Conservation (phyloP, 129 eudicot species). For the Pseudognaphalium luteoalbum region DNA sequence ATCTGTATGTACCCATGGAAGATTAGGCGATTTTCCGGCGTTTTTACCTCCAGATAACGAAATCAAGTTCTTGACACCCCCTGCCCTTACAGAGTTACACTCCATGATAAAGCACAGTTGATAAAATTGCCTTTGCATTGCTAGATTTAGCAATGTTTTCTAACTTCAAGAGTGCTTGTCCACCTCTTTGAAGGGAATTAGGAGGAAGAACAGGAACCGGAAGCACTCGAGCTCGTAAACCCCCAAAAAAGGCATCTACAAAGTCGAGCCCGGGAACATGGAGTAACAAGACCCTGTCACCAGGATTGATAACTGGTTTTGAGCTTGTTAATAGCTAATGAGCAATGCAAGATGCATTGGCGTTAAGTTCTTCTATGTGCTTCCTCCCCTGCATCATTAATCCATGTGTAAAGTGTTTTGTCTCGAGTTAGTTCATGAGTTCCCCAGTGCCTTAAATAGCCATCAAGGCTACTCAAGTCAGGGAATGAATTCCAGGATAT, state of each 20-base stretch:
- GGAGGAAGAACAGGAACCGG: constrained; percentile 91
- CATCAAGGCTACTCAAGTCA: constrained; percentile 63
- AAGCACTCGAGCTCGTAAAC: constrained; percentile 69
- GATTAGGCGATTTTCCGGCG: constrained; percentile 71
- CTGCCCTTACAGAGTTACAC: constrained; percentile 91
- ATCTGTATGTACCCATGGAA: constrained; percentile 87
- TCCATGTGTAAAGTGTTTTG: constrained; percentile 73
- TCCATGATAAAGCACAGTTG: constrained; percentile 69
- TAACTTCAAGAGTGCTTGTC: constrained; percentile 79
- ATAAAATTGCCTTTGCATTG: constrained; percentile 77
- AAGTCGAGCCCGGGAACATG: constrained; percentile 84
- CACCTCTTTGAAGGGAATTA: constrained; percentile 85
- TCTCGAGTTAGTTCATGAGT: constrained; percentile 53
- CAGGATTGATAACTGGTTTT: constrained; percentile 65
- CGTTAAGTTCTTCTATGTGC: constrained; percentile 48
- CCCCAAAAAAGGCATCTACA: constrained; percentile 79
- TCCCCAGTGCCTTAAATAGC: constrained; percentile 79
- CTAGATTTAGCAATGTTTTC: constrained; percentile 70
- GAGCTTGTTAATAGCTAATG: constrained; percentile 61
- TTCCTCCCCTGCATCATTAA: constrained; percentile 59
- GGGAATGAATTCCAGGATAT: constrained; percentile 60
- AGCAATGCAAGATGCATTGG: constrained; percentile 80
- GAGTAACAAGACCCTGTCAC: constrained; percentile 71
- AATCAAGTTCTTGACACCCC: constrained; percentile 61
- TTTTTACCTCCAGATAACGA: constrained; percentile 43